A percentile compares a stretch with the other conserved stretches of the same genome.
Evolutionary conservation across 2,329 filamentous ascomycete genomes (phyloP).

Genomic region (Dactylellina haptotyla): DNA sequence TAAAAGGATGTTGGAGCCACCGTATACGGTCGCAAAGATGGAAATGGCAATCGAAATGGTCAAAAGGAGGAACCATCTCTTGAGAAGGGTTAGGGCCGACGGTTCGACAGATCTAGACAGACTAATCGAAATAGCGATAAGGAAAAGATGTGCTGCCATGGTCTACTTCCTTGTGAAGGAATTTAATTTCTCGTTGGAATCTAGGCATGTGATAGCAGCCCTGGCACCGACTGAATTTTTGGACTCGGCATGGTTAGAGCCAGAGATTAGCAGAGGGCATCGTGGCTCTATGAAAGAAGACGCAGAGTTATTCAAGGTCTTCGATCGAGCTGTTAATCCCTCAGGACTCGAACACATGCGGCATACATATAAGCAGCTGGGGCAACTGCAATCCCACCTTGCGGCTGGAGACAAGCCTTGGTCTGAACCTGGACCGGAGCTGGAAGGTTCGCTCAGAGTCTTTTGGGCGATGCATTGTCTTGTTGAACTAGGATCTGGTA

Average conservation of each 20-base stretch:
- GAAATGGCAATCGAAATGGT: neutral
- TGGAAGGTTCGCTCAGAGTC: constrained; percentile 27
- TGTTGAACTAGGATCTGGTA: neutral
- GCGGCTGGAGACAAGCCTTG: neutral
- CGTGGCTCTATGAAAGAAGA: constrained; percentile 6
- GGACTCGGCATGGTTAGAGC: constrained; percentile 19
- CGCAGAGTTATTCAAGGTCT: neutral
- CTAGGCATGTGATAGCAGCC: constrained; percentile 7
- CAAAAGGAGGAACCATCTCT: constrained; percentile 14
- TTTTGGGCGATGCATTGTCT: constrained; percentile 10
- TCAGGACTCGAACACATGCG: too few species aligned
- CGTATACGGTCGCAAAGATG: constrained; percentile 23
- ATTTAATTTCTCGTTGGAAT: constrained; percentile 10
- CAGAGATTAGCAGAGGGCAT: constrained; percentile 2
- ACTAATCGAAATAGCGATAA: constrained; percentile 26
- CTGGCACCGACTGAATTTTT: constrained; percentile 12
- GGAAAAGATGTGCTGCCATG: constrained; percentile 28
- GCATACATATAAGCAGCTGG: too few species aligned
- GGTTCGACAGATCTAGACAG: neutral
- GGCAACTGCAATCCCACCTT: neutral
- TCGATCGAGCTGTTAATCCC: too few species aligned
- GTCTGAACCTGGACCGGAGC: neutral
- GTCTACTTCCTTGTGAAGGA: constrained; percentile 12
- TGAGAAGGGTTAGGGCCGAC: constrained; percentile 1
- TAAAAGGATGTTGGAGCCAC: constrained; percentile 17